Conservation (phyloP, 2,329 filamentous ascomycete genomes). For the Venturiaceae sp. region DNA sequence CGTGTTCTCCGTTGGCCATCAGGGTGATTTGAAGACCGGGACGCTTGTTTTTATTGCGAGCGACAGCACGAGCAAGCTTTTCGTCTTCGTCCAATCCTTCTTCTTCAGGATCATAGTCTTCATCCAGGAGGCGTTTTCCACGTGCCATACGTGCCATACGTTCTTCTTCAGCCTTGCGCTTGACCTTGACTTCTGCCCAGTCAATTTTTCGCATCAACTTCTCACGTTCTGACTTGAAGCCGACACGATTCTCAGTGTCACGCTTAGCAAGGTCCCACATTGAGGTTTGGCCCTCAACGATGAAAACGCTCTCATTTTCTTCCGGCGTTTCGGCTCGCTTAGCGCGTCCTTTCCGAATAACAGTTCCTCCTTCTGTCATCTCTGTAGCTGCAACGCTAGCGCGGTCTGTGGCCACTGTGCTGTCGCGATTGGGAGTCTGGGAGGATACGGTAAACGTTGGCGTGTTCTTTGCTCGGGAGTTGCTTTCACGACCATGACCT, state of each 20-base stretch:
- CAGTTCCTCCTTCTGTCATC: not conserved
- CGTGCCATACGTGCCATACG: not conserved
- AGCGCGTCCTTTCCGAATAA: conserved; percentile 9
- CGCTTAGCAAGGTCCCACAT: conserved; percentile 64
- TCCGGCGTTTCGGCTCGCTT: conserved; percentile 48
- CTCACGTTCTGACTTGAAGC: conserved; percentile 54
- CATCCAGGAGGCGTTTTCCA: conserved; percentile 7
- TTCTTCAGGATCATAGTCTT: conserved; percentile 9
- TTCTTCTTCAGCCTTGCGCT: conserved; percentile 21
- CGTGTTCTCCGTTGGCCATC: conserved; percentile 54
- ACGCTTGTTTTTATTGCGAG: conserved; percentile 12
- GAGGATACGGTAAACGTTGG: not conserved
- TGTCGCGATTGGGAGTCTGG: not conserved
- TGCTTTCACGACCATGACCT: conserved; percentile 4
- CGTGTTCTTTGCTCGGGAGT: not conserved
- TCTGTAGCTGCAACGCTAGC: not conserved
- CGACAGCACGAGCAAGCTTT: conserved; percentile 14
- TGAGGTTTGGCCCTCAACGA: conserved; percentile 57
- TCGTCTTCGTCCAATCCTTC: conserved; percentile 13
- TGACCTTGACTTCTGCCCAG: conserved; percentile 35
- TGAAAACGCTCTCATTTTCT: conserved; percentile 48
- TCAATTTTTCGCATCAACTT: conserved; percentile 62
- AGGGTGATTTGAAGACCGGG: conserved; percentile 41
- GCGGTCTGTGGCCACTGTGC: not conserved
- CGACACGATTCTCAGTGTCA: conserved; percentile 4